Evolutionary conservation across 2,329 filamentous ascomycete genomes (phyloP).

Genomic region (Botrytis squamosa): DNA sequence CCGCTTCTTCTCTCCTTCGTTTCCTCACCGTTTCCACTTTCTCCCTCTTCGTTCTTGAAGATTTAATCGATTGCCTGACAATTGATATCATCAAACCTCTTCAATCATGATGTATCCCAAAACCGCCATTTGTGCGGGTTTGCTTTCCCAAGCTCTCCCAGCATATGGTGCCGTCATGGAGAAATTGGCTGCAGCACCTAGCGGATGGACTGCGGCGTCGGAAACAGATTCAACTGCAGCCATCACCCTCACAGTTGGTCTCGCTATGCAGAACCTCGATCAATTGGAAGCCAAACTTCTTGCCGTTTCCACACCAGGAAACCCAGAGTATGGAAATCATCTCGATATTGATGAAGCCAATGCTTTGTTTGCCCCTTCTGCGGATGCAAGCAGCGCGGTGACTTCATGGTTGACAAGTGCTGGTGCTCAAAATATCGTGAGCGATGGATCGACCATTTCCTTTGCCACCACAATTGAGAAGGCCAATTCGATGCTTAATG

Average conservation of each 20-base stretch:
- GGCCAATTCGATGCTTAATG: constrained; percentile 53
- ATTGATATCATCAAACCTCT: neutral
- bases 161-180: constrained; percentile 20
- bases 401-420: constrained; percentile 55
- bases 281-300: constrained; percentile 44
- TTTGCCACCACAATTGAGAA: constrained; percentile 50
- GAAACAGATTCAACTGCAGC: constrained; percentile 16
- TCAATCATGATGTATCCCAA: constrained; percentile 18
- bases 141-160: constrained; percentile 21
- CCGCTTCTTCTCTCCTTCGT: neutral
- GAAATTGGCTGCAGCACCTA: constrained; percentile 24
- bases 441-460: constrained; percentile 53
- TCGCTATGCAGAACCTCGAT: constrained; percentile 47
- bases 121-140: constrained; percentile 11
- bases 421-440: constrained; percentile 46
- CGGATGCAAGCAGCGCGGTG: constrained; percentile 50
- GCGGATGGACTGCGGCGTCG: constrained; percentile 26
- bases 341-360: constrained; percentile 51
- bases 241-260: constrained; percentile 40
- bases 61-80: neutral
- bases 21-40: neutral
- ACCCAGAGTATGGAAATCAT: constrained; percentile 54
- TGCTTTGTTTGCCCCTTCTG: constrained; percentile 51
- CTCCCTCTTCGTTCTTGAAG: neutral
- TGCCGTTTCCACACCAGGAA: constrained; percentile 50